Conservation (phyloP, 352 stramenopile species). For the Globisporangium cederbergense region DNA sequence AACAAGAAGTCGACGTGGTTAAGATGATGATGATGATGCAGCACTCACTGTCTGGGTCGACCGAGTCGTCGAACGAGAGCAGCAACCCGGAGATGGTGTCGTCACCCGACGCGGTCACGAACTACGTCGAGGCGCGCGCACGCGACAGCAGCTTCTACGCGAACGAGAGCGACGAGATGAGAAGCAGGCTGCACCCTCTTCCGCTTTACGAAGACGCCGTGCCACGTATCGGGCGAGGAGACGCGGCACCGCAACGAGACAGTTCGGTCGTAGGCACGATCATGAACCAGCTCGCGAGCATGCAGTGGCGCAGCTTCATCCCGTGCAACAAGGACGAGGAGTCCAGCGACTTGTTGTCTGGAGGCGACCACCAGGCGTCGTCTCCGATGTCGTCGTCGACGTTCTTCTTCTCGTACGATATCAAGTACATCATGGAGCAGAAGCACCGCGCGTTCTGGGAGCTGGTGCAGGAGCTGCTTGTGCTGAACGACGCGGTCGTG, state of each 20-base stretch:
- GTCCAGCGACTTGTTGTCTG: neutral
- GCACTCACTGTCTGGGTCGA: slow-evolving; percentile 58
- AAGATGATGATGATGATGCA: slow-evolving; percentile 24
- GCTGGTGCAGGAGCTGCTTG: slow-evolving; percentile 63
- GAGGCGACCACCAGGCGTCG: neutral
- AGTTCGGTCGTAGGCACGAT: slow-evolving; percentile 13
- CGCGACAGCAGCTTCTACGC: slow-evolving; percentile 16
- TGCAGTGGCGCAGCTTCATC: slow-evolving; percentile 26
- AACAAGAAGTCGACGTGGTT: slow-evolving; percentile 2
- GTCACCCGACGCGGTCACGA: neutral
- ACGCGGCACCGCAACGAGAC: neutral
- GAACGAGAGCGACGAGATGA: slow-evolving; percentile 26
- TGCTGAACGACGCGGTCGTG: slow-evolving; percentile 68
- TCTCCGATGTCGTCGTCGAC: slow-evolving; percentile 14
- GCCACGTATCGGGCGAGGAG: neutral
- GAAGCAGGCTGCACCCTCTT: slow-evolving; percentile 9
- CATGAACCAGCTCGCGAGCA: slow-evolving; percentile 21
- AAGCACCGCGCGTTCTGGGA: slow-evolving; percentile 79
- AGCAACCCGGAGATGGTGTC: slow-evolving; percentile 13
- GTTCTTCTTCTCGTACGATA: slow-evolving; percentile 25
- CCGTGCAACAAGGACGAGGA: slow-evolving; percentile 13
- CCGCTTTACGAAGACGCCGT: slow-evolving; percentile 19
- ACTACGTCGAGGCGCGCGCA: neutral
- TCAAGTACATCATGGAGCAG: slow-evolving; percentile 44
- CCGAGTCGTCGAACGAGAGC: slow-evolving; percentile 25